These are phyloP conservation scores for Austroboletus niveus DNA, from an alignment of 1,284 basidiomycete genomes.

Conservation along the genomic window DNA sequence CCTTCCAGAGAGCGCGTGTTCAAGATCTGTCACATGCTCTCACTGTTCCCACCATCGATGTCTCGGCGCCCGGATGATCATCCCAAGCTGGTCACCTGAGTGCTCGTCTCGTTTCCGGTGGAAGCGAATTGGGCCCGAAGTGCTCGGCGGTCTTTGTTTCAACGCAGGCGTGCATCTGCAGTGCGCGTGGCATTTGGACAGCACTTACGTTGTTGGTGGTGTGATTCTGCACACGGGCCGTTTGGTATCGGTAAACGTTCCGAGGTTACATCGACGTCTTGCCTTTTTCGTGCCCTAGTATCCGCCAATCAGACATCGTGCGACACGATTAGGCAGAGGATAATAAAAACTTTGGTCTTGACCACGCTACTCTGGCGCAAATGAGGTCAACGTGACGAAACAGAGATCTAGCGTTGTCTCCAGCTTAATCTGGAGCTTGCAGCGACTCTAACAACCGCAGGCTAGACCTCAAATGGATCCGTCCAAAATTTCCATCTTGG, in stretches of 20 bases:
- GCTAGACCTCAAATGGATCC: conserved; percentile 2
- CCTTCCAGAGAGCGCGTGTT: conserved; percentile 6
- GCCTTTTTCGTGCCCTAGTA: conserved; percentile 16
- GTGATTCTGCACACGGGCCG: conserved; percentile 15
- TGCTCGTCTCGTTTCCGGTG: neutral
- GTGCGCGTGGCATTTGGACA: conserved; percentile 2
- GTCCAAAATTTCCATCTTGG: conserved; percentile 20
- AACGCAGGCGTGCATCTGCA: neutral
- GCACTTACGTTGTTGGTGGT: conserved; percentile 14
- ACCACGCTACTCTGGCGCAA: conserved; percentile 4
- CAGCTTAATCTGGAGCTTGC: conserved; percentile 14
- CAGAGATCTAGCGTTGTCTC: conserved; percentile 19
- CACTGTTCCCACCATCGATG: conserved; percentile 16
- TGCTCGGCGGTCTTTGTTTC: neutral
- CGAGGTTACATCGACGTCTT: conserved; percentile 1
- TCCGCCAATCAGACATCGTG: conserved; percentile 8
- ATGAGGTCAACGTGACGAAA: neutral
- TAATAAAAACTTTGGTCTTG: neutral
- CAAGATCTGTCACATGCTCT: neutral
- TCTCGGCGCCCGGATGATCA: conserved; percentile 9
- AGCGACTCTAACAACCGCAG: neutral
- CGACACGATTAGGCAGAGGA: neutral
- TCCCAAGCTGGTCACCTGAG: conserved; percentile 3
- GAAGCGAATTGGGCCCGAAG: neutral
- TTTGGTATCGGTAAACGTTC: conserved; percentile 4